Evolutionary conservation across 2,329 filamentous ascomycete species (phyloP).

Genomic region (Coniochaeta hoffmannii): DNA sequence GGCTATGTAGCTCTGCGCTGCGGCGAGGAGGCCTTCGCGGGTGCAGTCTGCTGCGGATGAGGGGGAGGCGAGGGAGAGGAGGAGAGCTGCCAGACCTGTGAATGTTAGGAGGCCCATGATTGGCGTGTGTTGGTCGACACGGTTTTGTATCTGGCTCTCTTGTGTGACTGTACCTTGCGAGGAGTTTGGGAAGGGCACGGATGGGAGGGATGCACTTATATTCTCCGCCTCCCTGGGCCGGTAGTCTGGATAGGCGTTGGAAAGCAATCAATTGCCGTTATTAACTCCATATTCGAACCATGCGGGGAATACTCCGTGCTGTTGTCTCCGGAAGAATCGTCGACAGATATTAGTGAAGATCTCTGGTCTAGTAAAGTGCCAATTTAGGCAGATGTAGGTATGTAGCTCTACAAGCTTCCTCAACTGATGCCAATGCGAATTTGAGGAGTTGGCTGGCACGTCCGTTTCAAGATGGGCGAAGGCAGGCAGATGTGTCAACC

Average conservation of each 20-base stretch:
- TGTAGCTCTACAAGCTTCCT: too few relatives aligned
- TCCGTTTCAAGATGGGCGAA: background rate
- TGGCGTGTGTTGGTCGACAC: background rate
- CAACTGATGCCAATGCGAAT: background rate
- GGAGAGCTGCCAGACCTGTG: background rate
- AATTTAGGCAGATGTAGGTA: background rate
- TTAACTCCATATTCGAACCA: background rate
- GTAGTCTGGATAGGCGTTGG: background rate
- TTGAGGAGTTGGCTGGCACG: too few relatives aligned
- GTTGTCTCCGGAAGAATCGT: background rate
- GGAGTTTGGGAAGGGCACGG: too few relatives aligned
- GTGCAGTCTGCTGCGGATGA: background rate
- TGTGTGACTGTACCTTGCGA: too few relatives aligned
- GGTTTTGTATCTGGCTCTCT: too few relatives aligned
- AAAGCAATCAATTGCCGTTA: background rate
- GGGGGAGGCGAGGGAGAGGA: background rate
- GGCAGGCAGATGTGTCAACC: background rate
- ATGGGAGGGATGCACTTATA: background rate
- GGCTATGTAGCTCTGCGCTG: constrained; percentile 6
- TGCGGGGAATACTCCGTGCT: background rate
- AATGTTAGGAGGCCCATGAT: background rate
- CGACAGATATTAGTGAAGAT: background rate
- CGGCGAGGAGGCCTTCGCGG: constrained; percentile 4
- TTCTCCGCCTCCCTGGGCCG: background rate
- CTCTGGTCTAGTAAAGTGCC: background rate